Conservation (phyloP, 306 rosid genomes). For the Cotoneaster glaucophyllus region DNA sequence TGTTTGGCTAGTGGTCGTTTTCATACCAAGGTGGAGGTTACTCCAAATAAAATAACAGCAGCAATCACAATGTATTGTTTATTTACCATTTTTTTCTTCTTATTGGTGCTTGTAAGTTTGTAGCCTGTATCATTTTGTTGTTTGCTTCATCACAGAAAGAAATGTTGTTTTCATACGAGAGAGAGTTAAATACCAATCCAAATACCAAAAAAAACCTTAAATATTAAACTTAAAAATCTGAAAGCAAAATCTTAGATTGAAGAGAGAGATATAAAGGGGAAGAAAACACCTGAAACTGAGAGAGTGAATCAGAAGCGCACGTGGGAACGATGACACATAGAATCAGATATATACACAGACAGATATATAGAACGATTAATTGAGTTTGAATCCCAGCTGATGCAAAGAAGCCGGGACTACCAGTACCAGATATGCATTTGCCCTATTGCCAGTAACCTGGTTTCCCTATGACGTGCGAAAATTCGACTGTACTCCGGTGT, state of each 20-base stretch:
- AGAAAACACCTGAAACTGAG: constrained; percentile 38
- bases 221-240: no score
- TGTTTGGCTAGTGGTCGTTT: constrained; percentile 83
- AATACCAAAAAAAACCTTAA: no score
- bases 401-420: neutral
- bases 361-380: neutral
- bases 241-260: no score
- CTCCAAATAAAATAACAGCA: constrained; percentile 38
- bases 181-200: neutral
- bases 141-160: constrained; percentile 43
- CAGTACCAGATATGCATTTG: neutral
- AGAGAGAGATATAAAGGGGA: no score
- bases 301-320: constrained; percentile 36
- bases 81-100: constrained; percentile 8
- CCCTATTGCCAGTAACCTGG: neutral
- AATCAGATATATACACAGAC: neutral
- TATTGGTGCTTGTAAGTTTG: neutral
- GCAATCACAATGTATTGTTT: constrained; percentile 41
- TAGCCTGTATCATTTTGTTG: neutral
- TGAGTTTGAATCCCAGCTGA: neutral
- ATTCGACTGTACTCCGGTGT: neutral
- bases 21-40: constrained; percentile 73
- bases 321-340: constrained; percentile 35
- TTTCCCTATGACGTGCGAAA: neutral
- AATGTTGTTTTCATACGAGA: constrained; percentile 32